A percentile compares a stretch with the other conserved stretches of the same genome.
Evolutionary conservation across 2,329 filamentous ascomycete genomes (phyloP).

Genomic region (Stachybotrys chartarum): DNA sequence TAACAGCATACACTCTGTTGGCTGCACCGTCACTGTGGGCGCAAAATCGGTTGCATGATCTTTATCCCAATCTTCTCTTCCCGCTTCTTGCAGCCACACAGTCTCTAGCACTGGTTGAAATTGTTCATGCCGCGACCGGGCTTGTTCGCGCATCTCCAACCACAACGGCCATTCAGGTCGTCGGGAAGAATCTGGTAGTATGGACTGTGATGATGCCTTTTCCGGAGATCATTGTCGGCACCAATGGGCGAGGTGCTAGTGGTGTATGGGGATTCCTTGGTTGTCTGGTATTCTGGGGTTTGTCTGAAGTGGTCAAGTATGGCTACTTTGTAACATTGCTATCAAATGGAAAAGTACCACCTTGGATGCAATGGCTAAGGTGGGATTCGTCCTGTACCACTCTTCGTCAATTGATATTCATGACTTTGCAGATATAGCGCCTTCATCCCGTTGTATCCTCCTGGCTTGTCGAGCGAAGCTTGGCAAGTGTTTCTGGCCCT

Average conservation of each 20-base stretch:
- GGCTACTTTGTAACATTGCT: conserved; percentile 3
- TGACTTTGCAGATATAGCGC: neutral
- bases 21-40: neutral
- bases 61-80: conserved; percentile 1
- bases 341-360: neutral
- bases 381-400: neutral
- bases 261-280: conserved; percentile 3
- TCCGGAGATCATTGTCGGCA: conserved; percentile 2
- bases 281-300: conserved; percentile 2
- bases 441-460: conserved; percentile 3
- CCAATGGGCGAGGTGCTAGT: neutral
- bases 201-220: conserved; percentile 5
- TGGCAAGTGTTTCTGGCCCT: conserved; percentile 1
- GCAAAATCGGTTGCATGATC: neutral
- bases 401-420: neutral
- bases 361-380: conserved; percentile 2
- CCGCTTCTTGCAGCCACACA: conserved; percentile 1
- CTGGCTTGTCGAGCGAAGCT: conserved; percentile 1
- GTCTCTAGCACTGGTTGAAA: conserved; percentile 2
- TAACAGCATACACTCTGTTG: neutral
- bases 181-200: conserved; percentile 4
- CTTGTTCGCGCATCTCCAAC: conserved; percentile 2
- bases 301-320: conserved; percentile 4
- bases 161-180: conserved; percentile 4
- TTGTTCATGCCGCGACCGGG: conserved; percentile 3